Percentiles rank a stretch among this genome's conserved stretches.
phyloP scores from a whole-genome alignment of 345 rosid species.

The Tarenaya hassleriana region DNA sequence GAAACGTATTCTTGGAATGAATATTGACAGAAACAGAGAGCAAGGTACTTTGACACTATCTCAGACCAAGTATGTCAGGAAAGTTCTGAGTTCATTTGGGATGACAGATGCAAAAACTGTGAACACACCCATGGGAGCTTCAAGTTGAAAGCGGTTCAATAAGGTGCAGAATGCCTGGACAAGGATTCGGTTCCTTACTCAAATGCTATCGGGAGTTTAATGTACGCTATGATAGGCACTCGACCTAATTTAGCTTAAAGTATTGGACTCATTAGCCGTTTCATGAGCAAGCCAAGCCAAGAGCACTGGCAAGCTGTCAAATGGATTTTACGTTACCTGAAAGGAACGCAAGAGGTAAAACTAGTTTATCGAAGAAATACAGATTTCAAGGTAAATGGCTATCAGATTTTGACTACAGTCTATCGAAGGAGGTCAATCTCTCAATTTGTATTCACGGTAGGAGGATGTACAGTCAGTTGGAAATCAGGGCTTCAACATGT shows the following conservation, averaged over 20 bases:
- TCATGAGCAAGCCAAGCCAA: not conserved
- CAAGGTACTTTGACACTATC: no score
- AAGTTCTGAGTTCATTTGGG: no score
- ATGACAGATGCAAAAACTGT: no score
- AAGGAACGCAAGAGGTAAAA: not conserved
- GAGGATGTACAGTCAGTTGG: not conserved
- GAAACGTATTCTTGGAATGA: no score
- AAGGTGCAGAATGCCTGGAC: not conserved
- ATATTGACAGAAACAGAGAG: no score
- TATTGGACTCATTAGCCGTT: not conserved
- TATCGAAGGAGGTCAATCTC: not conserved
- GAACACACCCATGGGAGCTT: not conserved
- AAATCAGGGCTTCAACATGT: not conserved
- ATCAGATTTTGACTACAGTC: not conserved
- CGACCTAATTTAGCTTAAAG: not conserved
- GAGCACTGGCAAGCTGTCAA: not conserved
- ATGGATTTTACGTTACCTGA: not conserved
- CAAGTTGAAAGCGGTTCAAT: not conserved
- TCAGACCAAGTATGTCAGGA: no score
- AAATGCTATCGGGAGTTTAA: not conserved
- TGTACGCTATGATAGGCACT: not conserved
- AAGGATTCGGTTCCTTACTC: not conserved
- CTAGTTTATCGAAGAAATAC: no score
- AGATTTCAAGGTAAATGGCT: not conserved
- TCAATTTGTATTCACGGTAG: not conserved